Evolutionary conservation across 1,284 basidiomycete genomes (phyloP).

Genomic region (Trichosporon sp.): DNA sequence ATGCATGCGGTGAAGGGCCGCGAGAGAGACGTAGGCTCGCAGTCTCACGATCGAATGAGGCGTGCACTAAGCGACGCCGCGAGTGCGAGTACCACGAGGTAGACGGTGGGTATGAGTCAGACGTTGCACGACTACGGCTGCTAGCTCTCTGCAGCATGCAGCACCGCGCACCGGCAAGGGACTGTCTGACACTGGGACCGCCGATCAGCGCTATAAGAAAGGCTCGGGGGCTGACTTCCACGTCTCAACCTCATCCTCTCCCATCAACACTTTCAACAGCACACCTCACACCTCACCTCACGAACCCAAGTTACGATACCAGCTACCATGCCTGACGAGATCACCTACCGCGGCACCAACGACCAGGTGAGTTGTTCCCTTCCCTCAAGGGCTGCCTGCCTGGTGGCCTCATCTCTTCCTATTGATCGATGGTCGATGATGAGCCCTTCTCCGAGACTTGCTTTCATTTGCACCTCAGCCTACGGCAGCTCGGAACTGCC

Average conservation of each 20-base stretch:
- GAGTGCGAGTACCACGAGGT: no score
- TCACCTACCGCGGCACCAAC: slow-evolving; percentile 56
- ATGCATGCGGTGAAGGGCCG: background rate
- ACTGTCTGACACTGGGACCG: background rate
- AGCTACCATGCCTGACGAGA: slow-evolving; percentile 20
- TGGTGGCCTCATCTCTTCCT: background rate
- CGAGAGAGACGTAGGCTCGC: no score
- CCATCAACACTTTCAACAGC: background rate
- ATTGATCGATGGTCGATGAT: no score
- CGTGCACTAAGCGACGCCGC: background rate
- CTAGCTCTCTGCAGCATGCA: no score
- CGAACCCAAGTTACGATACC: background rate
- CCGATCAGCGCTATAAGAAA: background rate
- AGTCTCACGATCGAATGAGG: background rate
- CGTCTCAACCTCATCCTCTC: background rate
- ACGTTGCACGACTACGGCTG: no score
- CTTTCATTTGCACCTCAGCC: no score
- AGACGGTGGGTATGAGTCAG: no score
- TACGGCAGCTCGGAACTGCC: no score
- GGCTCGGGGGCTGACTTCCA: background rate
- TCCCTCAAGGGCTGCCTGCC: background rate
- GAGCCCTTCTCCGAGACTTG: no score
- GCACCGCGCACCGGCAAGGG: no score
- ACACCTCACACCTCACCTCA: background rate
- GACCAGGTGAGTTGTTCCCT: slow-evolving; percentile 49